These are phyloP conservation scores for Pythium scleroteichum DNA, from an alignment of 352 stramenopile genomes.

Conservation along the genomic window DNA sequence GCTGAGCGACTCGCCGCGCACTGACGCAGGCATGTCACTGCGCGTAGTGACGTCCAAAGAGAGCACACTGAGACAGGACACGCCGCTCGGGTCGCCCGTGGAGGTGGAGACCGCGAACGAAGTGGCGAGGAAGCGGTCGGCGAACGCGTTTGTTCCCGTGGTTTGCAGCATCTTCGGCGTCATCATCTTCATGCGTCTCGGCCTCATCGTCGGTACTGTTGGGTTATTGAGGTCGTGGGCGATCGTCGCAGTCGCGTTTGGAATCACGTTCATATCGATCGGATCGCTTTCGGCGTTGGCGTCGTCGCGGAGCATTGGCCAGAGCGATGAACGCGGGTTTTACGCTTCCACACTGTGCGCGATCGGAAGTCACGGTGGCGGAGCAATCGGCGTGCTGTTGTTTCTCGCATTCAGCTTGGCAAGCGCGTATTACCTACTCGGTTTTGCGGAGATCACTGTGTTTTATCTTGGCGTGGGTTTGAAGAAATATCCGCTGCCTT, in stretches of 20 bases:
- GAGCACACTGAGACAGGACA: neutral
- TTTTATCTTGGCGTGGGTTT: conserved; percentile 36
- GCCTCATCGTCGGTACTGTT: conserved; percentile 38
- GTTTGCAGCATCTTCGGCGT: conserved; percentile 58
- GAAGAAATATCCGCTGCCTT: conserved; percentile 34
- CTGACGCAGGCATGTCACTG: neutral
- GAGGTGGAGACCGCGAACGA: conserved; percentile 29
- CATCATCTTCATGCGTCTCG: conserved; percentile 57
- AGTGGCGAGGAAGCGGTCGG: conserved; percentile 14
- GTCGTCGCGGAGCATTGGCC: conserved; percentile 17
- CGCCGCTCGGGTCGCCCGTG: conserved; percentile 19
- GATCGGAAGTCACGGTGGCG: conserved; percentile 33
- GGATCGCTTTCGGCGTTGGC: conserved; percentile 50
- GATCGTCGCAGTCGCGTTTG: conserved; percentile 37
- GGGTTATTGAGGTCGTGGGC: conserved; percentile 30
- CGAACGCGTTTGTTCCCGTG: conserved; percentile 45
- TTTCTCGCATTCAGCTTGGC: conserved; percentile 41
- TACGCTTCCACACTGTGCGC: conserved; percentile 32
- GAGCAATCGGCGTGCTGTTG: conserved; percentile 41
- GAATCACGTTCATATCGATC: conserved; percentile 46
- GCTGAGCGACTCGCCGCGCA: conserved; percentile 4
- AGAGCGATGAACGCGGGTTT: conserved; percentile 14
- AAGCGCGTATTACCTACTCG: conserved; percentile 48
- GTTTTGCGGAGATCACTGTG: conserved; percentile 49
- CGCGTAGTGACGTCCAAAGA: conserved; percentile 5